Base-by-base conservation (phyloP, 495 filamentous ascomycete genomes). In the Daldinia concentrica region DNA sequence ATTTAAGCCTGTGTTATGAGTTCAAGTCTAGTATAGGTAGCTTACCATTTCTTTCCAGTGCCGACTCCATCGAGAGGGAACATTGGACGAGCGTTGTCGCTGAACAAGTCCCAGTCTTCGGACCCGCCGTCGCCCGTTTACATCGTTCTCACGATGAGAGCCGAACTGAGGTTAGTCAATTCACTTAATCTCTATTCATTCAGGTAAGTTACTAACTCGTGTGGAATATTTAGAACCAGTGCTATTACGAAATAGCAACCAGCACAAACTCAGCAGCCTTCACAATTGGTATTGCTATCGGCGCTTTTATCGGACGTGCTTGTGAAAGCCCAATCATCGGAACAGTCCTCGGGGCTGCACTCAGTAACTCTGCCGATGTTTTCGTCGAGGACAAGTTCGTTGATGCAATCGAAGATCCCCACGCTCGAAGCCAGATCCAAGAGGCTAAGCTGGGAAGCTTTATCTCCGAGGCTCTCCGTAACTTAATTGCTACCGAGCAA, bases 301-400 rank as follows among this genome's bases (percentile, higher is more conserved):
- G 69, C 26, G 52, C 69, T 11, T 62, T 72, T 22, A 64, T 67
- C 51, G 69, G 69, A 6, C 63, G 64, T n/a, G 69, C 69, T 2
- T 41, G 41, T 45, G 27, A 55, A 5, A 65, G 69, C 43, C 63
- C 69, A 19, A 50, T 54, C 26, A 22, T 72, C 8, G 69, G 63
- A n/a, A 67, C 51, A 24, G 52, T 62, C n/a, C 14, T 72, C 24
- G 64, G 69, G 17, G 63, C 69, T 36, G 36, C 26, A 2, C 69
- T 72, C 12, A 64, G 56, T 56, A 59, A 52, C 14, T 19, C 54
- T 3, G 14, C 69, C 4, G 36, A 17, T 15, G 17, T 67, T 14
- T 62, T 67, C 64, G 6, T 62, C 57, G 55, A 66, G 19, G 62
- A 55, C 30, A 24, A 22, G 15, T 15, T 67, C 64, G 52, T 19